These are phyloP conservation scores for Mucor velutinosus DNA, from an alignment of 371 early-diverging fungal genomes.

Conservation along the genomic window DNA sequence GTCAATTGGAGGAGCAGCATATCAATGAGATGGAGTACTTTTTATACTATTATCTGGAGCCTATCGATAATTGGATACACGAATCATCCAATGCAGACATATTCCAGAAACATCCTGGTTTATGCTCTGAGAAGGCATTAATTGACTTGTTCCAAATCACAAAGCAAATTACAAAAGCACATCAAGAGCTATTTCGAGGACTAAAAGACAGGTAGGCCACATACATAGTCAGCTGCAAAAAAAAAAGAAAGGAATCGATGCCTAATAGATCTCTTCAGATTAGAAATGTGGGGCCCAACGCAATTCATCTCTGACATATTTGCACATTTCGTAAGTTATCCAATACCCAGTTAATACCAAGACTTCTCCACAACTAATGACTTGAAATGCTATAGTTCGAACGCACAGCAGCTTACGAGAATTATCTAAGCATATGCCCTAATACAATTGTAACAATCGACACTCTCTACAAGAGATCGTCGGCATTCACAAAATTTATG, in stretches of 20 bases:
- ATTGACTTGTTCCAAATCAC: not conserved
- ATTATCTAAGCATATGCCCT: conserved; percentile 20
- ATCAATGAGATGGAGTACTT: conserved; percentile 11
- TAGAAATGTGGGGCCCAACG: conserved; percentile 40
- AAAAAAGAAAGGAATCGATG: not conserved
- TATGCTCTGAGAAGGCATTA: conserved; percentile 3
- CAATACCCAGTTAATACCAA: not conserved
- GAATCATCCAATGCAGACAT: conserved; percentile 12
- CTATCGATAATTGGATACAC: conserved; percentile 14
- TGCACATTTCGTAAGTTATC: conserved; percentile 22
- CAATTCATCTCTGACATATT: conserved; percentile 37
- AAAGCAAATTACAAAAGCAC: conserved; percentile 9
- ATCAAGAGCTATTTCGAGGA: conserved; percentile 13
- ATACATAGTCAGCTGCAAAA: not conserved
- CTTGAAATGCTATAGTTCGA: conserved; percentile 18
- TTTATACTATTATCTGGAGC: conserved; percentile 7
- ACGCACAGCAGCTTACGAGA: conserved; percentile 15
- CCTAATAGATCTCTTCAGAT: conserved; percentile 2
- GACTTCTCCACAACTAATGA: not conserved
- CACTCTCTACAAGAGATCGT: conserved; percentile 18
- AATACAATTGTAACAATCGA: conserved; percentile 25
- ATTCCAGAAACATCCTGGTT: conserved; percentile 9
- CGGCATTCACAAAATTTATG: conserved; percentile 22
- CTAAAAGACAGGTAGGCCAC: conserved; percentile 23
- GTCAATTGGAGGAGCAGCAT: conserved; percentile 19